These are phyloP conservation scores for Ascobolus immersus DNA, from an alignment of 495 filamentous ascomycete species.

Conservation along the genomic window DNA sequence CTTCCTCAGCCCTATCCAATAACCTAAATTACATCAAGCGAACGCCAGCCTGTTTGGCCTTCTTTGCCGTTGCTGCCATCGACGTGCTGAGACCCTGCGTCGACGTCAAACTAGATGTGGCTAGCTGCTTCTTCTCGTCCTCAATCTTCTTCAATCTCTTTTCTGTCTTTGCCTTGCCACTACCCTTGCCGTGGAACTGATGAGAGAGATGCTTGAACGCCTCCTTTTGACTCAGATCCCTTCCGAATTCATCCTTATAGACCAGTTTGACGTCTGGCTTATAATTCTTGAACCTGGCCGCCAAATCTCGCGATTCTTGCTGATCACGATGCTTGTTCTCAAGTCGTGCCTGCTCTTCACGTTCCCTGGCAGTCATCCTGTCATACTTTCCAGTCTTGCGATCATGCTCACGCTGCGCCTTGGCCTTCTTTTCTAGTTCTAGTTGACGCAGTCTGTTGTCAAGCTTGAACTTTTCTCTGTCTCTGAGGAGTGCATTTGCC, in stretches of 20 bases:
- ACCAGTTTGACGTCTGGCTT: slow-evolving; percentile 70
- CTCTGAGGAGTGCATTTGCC: slow-evolving; percentile 41
- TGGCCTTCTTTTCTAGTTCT: slow-evolving; percentile 51
- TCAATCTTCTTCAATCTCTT: slow-evolving; percentile 92
- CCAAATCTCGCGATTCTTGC: slow-evolving; percentile 50
- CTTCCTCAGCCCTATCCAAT: too few species aligned
- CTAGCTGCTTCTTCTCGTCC: slow-evolving; percentile 66
- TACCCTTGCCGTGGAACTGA: slow-evolving; percentile 94
- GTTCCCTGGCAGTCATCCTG: slow-evolving; percentile 63
- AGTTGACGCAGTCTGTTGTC: slow-evolving; percentile 50
- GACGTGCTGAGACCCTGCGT: slow-evolving; percentile 62
- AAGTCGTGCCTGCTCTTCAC: slow-evolving; percentile 65
- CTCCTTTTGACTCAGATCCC: slow-evolving; percentile 72
- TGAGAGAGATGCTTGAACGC: slow-evolving; percentile 88
- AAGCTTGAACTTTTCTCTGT: slow-evolving; percentile 53
- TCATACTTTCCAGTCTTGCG: slow-evolving; percentile 57
- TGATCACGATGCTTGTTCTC: slow-evolving; percentile 74
- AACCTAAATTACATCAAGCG: slow-evolving; percentile 26
- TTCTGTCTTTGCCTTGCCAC: slow-evolving; percentile 93
- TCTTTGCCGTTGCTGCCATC: slow-evolving; percentile 49
- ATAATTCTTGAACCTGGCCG: slow-evolving; percentile 66
- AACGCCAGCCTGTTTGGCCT: slow-evolving; percentile 71
- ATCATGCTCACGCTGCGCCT: slow-evolving; percentile 66
- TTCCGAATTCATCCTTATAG: slow-evolving; percentile 70
- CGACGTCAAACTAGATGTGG: slow-evolving; percentile 53